These are phyloP conservation scores for Amaranthus palmeri DNA, from an alignment of 148 eudicot species.

Conservation along the genomic window DNA sequence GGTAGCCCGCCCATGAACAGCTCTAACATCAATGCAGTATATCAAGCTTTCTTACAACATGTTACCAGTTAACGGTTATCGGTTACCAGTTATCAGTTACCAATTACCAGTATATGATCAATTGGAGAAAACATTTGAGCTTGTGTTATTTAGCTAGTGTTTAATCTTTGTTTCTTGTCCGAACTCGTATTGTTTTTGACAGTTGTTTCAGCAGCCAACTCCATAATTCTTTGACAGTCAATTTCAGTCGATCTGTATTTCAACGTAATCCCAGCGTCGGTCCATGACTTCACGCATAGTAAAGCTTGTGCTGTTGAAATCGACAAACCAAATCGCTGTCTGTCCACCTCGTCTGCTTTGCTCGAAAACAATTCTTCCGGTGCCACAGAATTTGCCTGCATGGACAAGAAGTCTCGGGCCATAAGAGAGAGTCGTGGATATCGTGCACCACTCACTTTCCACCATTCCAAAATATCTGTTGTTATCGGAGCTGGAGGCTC, in stretches of 20 bases:
- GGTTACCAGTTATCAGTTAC: no score
- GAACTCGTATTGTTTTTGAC: conserved; percentile 26
- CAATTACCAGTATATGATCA: no score
- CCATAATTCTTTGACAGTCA: conserved; percentile 67
- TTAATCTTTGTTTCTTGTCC: conserved; percentile 46
- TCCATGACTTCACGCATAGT: conserved; percentile 70
- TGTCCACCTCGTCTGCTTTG: conserved; percentile 61
- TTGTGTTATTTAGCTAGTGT: no score
- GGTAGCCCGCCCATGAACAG: no score
- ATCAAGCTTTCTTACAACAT: no score
- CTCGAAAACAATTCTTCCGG: conserved; percentile 68
- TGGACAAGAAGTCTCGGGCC: conserved; percentile 80
- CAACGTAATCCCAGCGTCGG: conserved; percentile 51
- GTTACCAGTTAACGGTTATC: no score
- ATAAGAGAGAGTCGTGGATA: conserved; percentile 71
- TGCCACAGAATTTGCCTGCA: conserved; percentile 59
- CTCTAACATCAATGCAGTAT: no score
- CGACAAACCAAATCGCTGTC: conserved; percentile 41
- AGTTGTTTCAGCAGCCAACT: conserved; percentile 36
- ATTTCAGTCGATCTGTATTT: conserved; percentile 54
- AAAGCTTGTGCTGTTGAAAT: conserved; percentile 32
- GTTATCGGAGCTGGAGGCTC: conserved; percentile 74
- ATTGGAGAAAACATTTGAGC: no score
- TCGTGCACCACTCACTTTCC: conserved; percentile 67
- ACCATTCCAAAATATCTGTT: conserved; percentile 76